Conservation (phyloP, 345 rosid species). For the Excoecaria cochinchinensis region DNA sequence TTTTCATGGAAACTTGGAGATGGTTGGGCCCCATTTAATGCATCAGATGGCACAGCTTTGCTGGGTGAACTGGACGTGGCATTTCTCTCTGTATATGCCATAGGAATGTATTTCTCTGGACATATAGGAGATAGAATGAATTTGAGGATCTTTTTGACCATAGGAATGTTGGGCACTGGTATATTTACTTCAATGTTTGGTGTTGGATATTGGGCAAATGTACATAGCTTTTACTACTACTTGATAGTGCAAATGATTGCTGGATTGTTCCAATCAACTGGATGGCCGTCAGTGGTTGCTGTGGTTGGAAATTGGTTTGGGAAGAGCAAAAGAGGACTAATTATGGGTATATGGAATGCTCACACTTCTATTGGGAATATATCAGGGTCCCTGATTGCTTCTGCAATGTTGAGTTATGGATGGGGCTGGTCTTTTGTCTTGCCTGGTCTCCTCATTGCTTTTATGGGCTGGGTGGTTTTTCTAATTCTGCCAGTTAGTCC, state of each 20-base stretch:
- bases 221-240: conserved; percentile 74
- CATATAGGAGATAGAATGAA: conserved; percentile 89
- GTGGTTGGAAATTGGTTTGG: conserved; percentile 94
- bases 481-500: conserved; percentile 75
- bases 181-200: conserved; percentile 81
- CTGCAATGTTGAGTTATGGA: conserved; percentile 70
- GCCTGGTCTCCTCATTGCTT: conserved; percentile 63
- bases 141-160: conserved; percentile 68
- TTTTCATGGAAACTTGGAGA: conserved; percentile 40
- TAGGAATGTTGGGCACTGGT: conserved; percentile 92
- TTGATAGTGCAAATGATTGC: conserved; percentile 70
- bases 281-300: conserved; percentile 99
- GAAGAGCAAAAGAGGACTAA: conserved; percentile 85
- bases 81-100: conserved; percentile 72
- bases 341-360: conserved; percentile 98
- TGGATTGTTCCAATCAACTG: conserved; percentile 88
- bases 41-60: conserved; percentile 62
- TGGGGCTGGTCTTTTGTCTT: conserved; percentile 98
- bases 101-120: conserved; percentile 88
- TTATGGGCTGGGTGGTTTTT: conserved; percentile 59
- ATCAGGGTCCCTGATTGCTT: conserved; percentile 72
- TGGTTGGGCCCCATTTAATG: conserved; percentile 92
- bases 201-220: conserved; percentile 67
- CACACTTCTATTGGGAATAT: conserved; percentile 93
- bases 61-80: conserved; percentile 90